phyloP scores from a whole-genome alignment of 495 filamentous ascomycete species.

The Aspergillus hancockii region DNA sequence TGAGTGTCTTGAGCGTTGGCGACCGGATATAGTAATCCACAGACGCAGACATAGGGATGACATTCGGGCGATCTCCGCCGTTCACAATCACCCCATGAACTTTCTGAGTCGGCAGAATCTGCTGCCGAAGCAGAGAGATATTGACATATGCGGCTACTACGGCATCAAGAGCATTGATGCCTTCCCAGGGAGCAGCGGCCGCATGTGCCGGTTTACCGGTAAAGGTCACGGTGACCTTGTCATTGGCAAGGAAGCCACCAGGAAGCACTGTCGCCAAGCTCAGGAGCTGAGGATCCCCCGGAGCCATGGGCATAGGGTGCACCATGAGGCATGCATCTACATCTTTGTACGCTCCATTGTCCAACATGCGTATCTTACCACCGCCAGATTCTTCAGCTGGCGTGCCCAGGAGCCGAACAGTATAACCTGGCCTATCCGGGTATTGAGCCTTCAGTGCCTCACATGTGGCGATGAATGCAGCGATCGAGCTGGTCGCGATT shows the following conservation, averaged over 20 bases:
- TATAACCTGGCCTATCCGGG: slow-evolving; percentile 16
- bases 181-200: slow-evolving; percentile 61
- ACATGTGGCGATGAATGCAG: slow-evolving; percentile 40
- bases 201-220: slow-evolving; percentile 55
- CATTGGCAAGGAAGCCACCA: slow-evolving; percentile 53
- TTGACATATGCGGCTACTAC: slow-evolving; percentile 61
- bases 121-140: slow-evolving; percentile 60
- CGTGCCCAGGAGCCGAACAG: slow-evolving; percentile 43
- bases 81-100: slow-evolving; percentile 48
- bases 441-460: slow-evolving; percentile 28
- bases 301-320: slow-evolving; percentile 46
- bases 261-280: slow-evolving; percentile 31
- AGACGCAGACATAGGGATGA: slow-evolving; percentile 55
- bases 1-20: slow-evolving; percentile 41
- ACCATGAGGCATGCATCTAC: slow-evolving; percentile 55
- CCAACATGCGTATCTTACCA: slow-evolving; percentile 51
- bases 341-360: slow-evolving; percentile 48
- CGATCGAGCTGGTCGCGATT: slow-evolving; percentile 46
- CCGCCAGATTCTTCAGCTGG: slow-evolving; percentile 44
- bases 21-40: slow-evolving; percentile 60
- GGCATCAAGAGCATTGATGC: slow-evolving; percentile 66
- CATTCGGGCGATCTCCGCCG: slow-evolving; percentile 49
- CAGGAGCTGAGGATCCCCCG: slow-evolving; percentile 22
- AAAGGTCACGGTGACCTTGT: slow-evolving; percentile 48
- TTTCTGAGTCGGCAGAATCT: slow-evolving; percentile 48